Percentiles rank a stretch among this genome's conserved stretches.
phyloP scores from a whole-genome alignment of 768 basidiomycete species.

The Lactifluus pinguis region DNA sequence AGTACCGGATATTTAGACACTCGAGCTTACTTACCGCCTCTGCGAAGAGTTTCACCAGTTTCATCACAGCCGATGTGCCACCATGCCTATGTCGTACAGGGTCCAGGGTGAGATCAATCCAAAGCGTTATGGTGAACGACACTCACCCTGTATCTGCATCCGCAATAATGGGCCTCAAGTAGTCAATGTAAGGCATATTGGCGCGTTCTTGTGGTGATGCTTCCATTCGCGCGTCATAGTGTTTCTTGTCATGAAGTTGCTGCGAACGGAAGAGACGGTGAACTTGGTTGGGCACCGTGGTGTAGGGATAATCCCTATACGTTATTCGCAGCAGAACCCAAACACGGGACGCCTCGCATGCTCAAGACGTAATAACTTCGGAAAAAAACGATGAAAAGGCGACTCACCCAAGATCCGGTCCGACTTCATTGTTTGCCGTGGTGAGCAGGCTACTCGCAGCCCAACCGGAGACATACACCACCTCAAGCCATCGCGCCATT shows the following conservation, averaged over 20 bases:
- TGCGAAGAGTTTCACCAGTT: constrained; percentile 89
- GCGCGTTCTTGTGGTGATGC: constrained; percentile 53
- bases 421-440: constrained; percentile 85
- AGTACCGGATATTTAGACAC: not conserved
- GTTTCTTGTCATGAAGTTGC: constrained; percentile 86
- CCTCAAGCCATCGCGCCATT: constrained; percentile 80
- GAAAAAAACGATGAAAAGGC: not conserved
- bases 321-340: not conserved
- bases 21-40: constrained; percentile 58
- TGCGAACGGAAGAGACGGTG: constrained; percentile 88
- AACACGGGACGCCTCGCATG: not conserved
- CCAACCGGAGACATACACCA: constrained; percentile 92
- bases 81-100: constrained; percentile 56
- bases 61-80: constrained; percentile 89
- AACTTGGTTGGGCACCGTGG: constrained; percentile 93
- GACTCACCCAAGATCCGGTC: constrained; percentile 75
- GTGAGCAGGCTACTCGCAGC: constrained; percentile 79
- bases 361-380: not conserved
- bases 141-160: constrained; percentile 89
- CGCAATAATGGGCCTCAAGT: constrained; percentile 86
- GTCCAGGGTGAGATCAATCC: constrained; percentile 6
- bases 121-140: not conserved
- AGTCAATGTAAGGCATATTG: constrained; percentile 75
- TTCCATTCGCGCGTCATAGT: constrained; percentile 77
- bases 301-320: constrained; percentile 85